phyloP scores from a whole-genome alignment of 1,139 yeast genomes.

The Protomyces pachydermus region DNA sequence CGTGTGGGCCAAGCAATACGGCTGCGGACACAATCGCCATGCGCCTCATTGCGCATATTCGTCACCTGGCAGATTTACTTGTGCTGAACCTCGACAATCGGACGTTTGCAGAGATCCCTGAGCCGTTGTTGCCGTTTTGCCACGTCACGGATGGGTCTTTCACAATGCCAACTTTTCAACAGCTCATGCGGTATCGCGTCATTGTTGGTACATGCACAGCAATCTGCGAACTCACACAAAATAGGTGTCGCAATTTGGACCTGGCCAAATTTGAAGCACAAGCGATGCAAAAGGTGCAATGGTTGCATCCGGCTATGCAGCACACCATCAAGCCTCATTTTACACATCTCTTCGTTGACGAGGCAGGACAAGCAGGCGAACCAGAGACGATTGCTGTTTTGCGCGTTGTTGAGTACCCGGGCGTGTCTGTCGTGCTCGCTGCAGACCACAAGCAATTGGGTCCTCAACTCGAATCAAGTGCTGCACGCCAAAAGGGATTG shows the following conservation, averaged over 20 bases:
- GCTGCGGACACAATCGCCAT: slow-evolving; percentile 33
- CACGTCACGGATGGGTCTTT: slow-evolving; percentile 28
- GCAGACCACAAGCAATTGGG: slow-evolving; percentile 33
- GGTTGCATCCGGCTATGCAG: neutral
- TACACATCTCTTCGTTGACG: slow-evolving; percentile 32
- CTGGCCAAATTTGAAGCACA: slow-evolving; percentile 25
- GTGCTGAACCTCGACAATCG: slow-evolving; percentile 28
- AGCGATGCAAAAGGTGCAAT: slow-evolving; percentile 17
- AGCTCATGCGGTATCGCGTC: slow-evolving; percentile 27
- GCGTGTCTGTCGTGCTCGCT: slow-evolving; percentile 31
- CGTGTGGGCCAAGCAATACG: slow-evolving; percentile 31
- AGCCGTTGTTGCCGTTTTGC: slow-evolving; percentile 30
- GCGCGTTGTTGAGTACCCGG: slow-evolving; percentile 22
- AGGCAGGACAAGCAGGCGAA: slow-evolving; percentile 33
- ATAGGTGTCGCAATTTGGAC: slow-evolving; percentile 29
- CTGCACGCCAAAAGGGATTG: slow-evolving; percentile 21
- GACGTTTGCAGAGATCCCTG: slow-evolving; percentile 31
- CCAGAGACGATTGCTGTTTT: slow-evolving; percentile 30
- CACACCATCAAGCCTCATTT: slow-evolving; percentile 28
- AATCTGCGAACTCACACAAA: slow-evolving; percentile 26
- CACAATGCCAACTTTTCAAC: slow-evolving; percentile 27
- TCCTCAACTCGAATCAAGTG: slow-evolving; percentile 29
- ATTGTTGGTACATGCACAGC: slow-evolving; percentile 32
- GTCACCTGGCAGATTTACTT: slow-evolving; percentile 28
- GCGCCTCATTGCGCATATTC: slow-evolving; percentile 25